Conservation (phyloP, 352 stramenopile species). For the Pythium chondricola region DNA sequence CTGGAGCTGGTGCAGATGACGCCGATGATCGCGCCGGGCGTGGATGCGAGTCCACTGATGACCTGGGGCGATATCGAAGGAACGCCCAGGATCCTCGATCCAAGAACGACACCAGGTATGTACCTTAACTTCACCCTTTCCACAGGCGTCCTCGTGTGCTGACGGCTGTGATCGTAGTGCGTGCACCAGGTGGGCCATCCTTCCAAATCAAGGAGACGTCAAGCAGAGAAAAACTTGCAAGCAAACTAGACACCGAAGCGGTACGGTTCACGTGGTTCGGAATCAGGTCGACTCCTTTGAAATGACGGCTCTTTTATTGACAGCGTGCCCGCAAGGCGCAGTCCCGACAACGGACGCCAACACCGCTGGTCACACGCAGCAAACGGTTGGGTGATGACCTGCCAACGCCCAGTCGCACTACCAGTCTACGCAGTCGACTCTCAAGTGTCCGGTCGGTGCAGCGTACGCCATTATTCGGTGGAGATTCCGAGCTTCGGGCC, state of each 20-base stretch:
- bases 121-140: no score
- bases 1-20: conserved; percentile 69
- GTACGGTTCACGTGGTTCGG: background rate
- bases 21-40: conserved; percentile 57
- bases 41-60: conserved; percentile 74
- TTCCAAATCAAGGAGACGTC: background rate
- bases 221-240: background rate
- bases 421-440: conserved; percentile 44
- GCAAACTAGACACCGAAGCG: background rate
- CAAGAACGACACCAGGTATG: conserved; percentile 33
- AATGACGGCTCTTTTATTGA: no score
- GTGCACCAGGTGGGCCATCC: background rate
- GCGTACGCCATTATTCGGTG: conserved; percentile 47
- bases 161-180: no score
- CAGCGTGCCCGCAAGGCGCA: conserved; percentile 16
- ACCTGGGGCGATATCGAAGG: conserved; percentile 83
- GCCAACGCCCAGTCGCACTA: conserved; percentile 14
- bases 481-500: conserved; percentile 58
- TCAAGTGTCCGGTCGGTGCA: conserved; percentile 38
- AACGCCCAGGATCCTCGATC: conserved; percentile 57
- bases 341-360: conserved; percentile 9
- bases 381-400: conserved; percentile 25
- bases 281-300: no score
- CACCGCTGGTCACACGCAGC: conserved; percentile 10
- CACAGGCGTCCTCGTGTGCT: no score